phyloP scores from a whole-genome alignment of 495 filamentous ascomycete genomes.

The Aspergillus taichungensis region DNA sequence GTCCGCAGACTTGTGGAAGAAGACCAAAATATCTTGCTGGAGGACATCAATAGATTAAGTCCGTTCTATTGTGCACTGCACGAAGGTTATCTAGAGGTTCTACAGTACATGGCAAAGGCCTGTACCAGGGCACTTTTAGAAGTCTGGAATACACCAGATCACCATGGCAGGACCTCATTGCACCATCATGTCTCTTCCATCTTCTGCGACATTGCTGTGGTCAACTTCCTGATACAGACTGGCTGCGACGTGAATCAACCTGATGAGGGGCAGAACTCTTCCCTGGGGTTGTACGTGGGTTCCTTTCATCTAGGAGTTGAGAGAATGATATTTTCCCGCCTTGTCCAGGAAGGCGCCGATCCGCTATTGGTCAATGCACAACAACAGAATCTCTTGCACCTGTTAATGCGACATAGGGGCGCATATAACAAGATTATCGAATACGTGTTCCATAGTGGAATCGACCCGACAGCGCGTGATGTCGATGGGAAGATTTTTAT shows the following conservation, averaged over 20 bases:
- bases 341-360: not conserved
- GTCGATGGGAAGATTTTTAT: conserved; percentile 4
- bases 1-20: conserved; percentile 8
- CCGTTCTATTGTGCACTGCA: conserved; percentile 6
- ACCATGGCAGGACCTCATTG: not conserved
- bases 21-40: conserved; percentile 2
- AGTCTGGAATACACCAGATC: conserved; percentile 1
- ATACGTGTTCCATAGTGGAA: conserved; percentile 1
- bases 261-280: not conserved
- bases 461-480: conserved; percentile 6
- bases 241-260: conserved; percentile 1
- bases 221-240: conserved; percentile 1
- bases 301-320: not conserved
- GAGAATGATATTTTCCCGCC: not conserved
- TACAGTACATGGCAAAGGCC: conserved; percentile 1
- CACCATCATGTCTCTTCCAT: conserved; percentile 1
- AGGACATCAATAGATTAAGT: conserved; percentile 2
- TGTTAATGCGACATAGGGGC: conserved; percentile 7
- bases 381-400: not conserved
- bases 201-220: not conserved
- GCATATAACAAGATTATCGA: conserved; percentile 2
- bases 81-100: not conserved
- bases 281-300: not conserved
- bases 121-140: not conserved
- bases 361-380: not conserved